Conservation (phyloP, 176 grass and related monocot genomes). For the Thalia dealbata region DNA sequence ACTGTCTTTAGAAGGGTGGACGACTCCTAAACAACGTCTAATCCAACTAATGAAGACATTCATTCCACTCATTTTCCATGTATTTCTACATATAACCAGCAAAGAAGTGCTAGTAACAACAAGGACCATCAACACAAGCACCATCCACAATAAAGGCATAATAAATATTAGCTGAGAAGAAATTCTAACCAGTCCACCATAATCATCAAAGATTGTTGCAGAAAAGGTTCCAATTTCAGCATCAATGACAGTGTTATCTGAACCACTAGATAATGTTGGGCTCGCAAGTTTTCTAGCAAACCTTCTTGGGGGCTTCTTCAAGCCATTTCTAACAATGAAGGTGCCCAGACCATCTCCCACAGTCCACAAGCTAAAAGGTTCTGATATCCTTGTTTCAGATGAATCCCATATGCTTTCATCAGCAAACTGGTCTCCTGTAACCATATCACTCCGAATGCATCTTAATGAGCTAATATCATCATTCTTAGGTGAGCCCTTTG, state of each 20-base stretch:
- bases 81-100: too few relatives aligned
- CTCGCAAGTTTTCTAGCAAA: slow-evolving; percentile 60
- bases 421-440: slow-evolving; percentile 65
- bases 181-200: slow-evolving; percentile 73
- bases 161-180: not conserved
- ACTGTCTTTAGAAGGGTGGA: too few relatives aligned
- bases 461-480: slow-evolving; percentile 60
- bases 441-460: slow-evolving; percentile 93
- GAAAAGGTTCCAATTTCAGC: slow-evolving; percentile 78
- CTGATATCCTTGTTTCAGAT: slow-evolving; percentile 47
- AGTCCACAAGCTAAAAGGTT: slow-evolving; percentile 85
- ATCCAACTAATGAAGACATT: too few relatives aligned
- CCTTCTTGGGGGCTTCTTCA: slow-evolving; percentile 70
- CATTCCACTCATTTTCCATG: too few relatives aligned
- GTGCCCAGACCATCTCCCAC: slow-evolving; percentile 57
- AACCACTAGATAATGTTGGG: slow-evolving; percentile 44
- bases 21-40: too few relatives aligned
- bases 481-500: slow-evolving; percentile 37
- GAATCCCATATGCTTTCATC: slow-evolving; percentile 86
- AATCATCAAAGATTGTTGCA: slow-evolving; percentile 91
- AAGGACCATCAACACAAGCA: not conserved
- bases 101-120: too few relatives aligned
- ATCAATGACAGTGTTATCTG: slow-evolving; percentile 71
- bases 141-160: not conserved
- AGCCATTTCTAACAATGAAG: slow-evolving; percentile 88